Percentiles rank a stretch among this genome's conserved stretches.
phyloP scores from a whole-genome alignment of 768 basidiomycete genomes.

The Termitomyces sp. region DNA sequence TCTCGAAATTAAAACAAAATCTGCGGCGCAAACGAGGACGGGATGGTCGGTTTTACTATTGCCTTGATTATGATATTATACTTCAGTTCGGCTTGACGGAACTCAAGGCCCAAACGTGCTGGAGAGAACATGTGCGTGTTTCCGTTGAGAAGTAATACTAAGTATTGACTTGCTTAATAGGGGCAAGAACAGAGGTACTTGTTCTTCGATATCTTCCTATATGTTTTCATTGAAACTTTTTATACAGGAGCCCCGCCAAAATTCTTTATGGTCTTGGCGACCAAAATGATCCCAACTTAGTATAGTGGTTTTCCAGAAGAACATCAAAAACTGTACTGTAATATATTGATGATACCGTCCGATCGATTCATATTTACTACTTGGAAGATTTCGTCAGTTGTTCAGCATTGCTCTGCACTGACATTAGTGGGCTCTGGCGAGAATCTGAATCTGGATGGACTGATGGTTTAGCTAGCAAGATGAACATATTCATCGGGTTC shows the following conservation, averaged over 20 bases:
- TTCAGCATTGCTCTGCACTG: neutral
- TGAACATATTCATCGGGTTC: neutral
- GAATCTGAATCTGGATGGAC: neutral
- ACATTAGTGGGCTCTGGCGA: neutral
- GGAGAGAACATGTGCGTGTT: slow-evolving; percentile 19
- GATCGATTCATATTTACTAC: neutral
- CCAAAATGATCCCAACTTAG: neutral
- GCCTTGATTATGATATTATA: slow-evolving; percentile 18
- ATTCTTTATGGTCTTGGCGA: neutral
- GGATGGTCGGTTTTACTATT: slow-evolving; percentile 11
- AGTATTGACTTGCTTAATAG: neutral
- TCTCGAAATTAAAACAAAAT: slow-evolving; percentile 2
- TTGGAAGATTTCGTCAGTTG: neutral
- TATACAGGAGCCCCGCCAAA: neutral
- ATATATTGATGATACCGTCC: neutral
- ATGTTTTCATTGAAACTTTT: neutral
- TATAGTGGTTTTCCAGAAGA: neutral
- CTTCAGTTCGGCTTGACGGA: slow-evolving; percentile 22
- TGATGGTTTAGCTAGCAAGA: neutral
- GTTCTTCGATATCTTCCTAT: neutral
- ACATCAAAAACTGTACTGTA: neutral
- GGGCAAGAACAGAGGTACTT: slow-evolving; percentile 10
- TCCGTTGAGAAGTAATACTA: neutral
- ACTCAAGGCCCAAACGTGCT: slow-evolving; percentile 19
- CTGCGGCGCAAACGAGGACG: slow-evolving; percentile 2